These are phyloP conservation scores for Cyanidiococcus yangmingshanensis DNA, from an alignment of 23 red algal species.

Conservation along the genomic window DNA sequence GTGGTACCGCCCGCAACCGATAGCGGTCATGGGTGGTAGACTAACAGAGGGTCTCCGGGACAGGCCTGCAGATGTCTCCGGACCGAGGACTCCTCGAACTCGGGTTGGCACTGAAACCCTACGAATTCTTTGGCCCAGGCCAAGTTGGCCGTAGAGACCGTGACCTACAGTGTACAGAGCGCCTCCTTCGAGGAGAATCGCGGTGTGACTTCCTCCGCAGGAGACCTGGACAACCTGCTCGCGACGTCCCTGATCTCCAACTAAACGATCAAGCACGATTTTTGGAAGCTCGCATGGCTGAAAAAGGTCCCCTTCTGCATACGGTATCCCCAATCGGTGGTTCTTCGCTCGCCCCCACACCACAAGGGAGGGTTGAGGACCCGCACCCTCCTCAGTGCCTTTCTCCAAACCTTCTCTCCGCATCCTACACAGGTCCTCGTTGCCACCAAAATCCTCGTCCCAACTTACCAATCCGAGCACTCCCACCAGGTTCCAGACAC, in stretches of 20 bases:
- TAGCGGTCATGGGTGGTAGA: slow-evolving; percentile 24
- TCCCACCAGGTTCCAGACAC: neutral
- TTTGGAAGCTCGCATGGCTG: slow-evolving; percentile 37
- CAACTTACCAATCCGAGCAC: neutral
- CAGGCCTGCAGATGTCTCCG: neutral
- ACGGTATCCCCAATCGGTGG: slow-evolving; percentile 69
- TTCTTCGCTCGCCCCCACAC: slow-evolving; percentile 97
- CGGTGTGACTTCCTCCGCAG: slow-evolving; percentile 89
- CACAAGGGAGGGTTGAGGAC: neutral
- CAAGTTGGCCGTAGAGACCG: slow-evolving; percentile 91
- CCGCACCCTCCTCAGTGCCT: neutral
- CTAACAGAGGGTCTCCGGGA: neutral
- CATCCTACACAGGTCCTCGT: neutral
- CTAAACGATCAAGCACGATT: slow-evolving; percentile 5
- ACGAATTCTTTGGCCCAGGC: slow-evolving; percentile 40
- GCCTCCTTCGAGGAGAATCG: slow-evolving; percentile 45
- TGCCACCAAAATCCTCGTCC: neutral
- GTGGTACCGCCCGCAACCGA: slow-evolving; percentile 83
- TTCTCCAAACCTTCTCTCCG: neutral
- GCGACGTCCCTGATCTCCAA: slow-evolving; percentile 1
- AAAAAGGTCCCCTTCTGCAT: slow-evolving; percentile 42
- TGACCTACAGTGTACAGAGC: slow-evolving; percentile 67
- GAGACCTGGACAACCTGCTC: slow-evolving; percentile 41
- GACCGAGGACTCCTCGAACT: neutral
- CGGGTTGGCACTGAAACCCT: neutral